A percentile compares a stretch with the other conserved stretches of the same genome.
phyloP scores from a whole-genome alignment of 179 eudicot genomes.

The Heliamphora pulchella region DNA sequence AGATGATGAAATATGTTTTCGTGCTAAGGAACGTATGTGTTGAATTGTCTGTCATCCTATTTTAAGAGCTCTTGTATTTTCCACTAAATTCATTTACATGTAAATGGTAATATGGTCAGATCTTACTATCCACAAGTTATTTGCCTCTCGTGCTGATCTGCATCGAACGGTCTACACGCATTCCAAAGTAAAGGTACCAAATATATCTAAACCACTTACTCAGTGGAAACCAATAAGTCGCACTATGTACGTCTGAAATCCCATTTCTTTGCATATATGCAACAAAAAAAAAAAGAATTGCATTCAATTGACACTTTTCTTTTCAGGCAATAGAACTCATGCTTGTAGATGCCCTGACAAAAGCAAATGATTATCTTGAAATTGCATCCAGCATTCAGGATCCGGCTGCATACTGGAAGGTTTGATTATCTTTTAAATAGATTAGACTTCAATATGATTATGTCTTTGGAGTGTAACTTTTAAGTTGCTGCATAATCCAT shows the following conservation, averaged over 20 bases:
- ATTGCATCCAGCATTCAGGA: constrained; percentile 42
- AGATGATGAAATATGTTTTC: constrained; percentile 69
- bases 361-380: constrained; percentile 46
- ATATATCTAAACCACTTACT: neutral
- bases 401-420: constrained; percentile 80
- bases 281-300: neutral
- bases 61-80: neutral
- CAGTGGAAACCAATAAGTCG: neutral
- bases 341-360: constrained; percentile 64
- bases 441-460: neutral
- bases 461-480: neutral
- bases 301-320: neutral
- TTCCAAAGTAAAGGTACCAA: constrained; percentile 67
- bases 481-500: neutral
- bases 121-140: constrained; percentile 61
- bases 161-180: constrained; percentile 73
- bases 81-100: constrained; percentile 8
- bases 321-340: constrained; percentile 71
- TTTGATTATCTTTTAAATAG: constrained; percentile 19
- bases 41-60: constrained; percentile 1
- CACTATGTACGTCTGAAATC: neutral
- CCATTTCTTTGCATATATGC: neutral
- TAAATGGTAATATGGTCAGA: constrained; percentile 31
- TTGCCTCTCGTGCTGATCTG: constrained; percentile 57
- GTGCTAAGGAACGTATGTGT: constrained; percentile 68